Evolutionary conservation across 208 protist genomes (phyloP).

Genomic region (Crithidia fasciculata): DNA sequence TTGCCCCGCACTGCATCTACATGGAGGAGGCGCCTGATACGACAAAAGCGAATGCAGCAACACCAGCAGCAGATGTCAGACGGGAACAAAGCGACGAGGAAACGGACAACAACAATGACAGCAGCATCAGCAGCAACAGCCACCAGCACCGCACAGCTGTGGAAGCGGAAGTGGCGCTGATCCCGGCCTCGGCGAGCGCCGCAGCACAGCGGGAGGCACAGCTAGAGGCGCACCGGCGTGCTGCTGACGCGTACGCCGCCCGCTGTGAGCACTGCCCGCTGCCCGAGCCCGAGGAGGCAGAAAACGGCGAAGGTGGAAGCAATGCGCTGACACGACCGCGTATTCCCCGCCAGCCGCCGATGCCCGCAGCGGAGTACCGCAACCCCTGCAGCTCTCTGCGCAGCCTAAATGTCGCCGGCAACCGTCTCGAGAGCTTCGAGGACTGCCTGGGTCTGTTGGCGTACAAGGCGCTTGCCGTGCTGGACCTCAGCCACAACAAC

Average conservation of each 20-base stretch:
- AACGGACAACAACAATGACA: neutral
- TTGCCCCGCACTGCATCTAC: constrained; percentile 59
- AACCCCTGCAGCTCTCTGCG: constrained; percentile 82
- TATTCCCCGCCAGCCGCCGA: constrained; percentile 14
- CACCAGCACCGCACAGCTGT: neutral
- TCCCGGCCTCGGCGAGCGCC: constrained; percentile 17
- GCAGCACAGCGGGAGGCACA: constrained; percentile 26
- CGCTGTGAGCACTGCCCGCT: constrained; percentile 56
- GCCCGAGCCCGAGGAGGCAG: constrained; percentile 28
- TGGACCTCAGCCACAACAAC: constrained; percentile 94
- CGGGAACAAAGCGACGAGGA: constrained; percentile 13
- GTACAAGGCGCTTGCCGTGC: constrained; percentile 66
- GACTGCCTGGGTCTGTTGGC: constrained; percentile 73
- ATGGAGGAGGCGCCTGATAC: constrained; percentile 19
- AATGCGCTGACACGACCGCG: neutral
- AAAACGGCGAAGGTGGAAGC: neutral
- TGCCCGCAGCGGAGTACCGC: constrained; percentile 38
- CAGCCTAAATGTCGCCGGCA: constrained; percentile 82
- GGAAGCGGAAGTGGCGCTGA: neutral
- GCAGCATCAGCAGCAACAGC: neutral
- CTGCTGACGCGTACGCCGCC: constrained; percentile 27
- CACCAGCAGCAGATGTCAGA: neutral
- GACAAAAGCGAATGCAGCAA: no score
- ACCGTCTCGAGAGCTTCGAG: constrained; percentile 66
- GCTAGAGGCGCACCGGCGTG: constrained; percentile 37